These are phyloP conservation scores for Saccharomycopsis guyanensis DNA, from an alignment of 805 yeast genomes.

Conservation along the genomic window DNA sequence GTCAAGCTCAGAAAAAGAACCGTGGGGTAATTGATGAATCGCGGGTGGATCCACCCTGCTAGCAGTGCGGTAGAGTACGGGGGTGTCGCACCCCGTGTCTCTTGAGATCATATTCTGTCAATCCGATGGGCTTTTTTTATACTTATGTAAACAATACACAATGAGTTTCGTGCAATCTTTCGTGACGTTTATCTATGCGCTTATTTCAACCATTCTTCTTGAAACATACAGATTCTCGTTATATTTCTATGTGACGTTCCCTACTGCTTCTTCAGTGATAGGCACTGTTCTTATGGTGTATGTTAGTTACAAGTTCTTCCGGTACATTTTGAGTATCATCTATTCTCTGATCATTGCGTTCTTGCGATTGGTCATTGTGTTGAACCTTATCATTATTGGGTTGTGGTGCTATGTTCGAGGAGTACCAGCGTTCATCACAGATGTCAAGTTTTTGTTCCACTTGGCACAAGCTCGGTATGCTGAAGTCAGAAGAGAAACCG, in stretches of 20 bases:
- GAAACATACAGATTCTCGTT: conserved; percentile 8
- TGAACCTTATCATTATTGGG: conserved; percentile 1
- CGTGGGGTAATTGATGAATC: neutral
- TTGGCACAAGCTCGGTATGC: neutral
- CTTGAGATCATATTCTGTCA: no score
- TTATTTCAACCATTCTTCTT: conserved; percentile 4
- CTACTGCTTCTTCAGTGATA: conserved; percentile 7
- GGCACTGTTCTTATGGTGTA: conserved; percentile 5
- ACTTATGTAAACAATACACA: no score
- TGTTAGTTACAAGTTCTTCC: conserved; percentile 1
- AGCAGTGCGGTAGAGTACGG: no score
- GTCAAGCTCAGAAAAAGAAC: neutral
- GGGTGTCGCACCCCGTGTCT: no score
- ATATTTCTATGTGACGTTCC: conserved; percentile 12
- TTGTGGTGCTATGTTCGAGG: conserved; percentile 15
- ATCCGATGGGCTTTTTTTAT: no score
- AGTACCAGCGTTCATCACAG: neutral
- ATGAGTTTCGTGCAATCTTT: neutral
- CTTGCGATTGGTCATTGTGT: conserved; percentile 5
- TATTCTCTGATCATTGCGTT: conserved; percentile 5
- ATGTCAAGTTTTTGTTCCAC: conserved; percentile 1
- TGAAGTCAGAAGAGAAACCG: conserved; percentile 3
- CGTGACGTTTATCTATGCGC: conserved; percentile 2
- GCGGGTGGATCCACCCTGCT: no score
- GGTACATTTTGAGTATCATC: neutral